Conservation (phyloP, 805 yeast genomes). For the Wickerhamomyces hampshirensis region DNA sequence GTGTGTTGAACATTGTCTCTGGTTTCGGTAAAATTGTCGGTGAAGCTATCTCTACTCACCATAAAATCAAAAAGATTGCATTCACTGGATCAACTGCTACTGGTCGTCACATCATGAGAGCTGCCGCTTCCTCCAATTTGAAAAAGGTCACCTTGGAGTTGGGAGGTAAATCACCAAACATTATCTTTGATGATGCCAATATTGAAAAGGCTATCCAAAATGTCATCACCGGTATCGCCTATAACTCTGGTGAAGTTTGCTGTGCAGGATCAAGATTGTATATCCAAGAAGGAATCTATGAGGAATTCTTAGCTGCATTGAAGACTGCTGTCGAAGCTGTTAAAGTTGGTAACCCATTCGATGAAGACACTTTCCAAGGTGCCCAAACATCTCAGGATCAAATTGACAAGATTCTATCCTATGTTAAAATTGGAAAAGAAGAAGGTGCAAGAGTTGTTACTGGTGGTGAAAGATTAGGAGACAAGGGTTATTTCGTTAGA, state of each 20-base stretch:
- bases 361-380: slow-evolving; percentile 64
- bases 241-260: slow-evolving; percentile 91
- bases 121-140: slow-evolving; percentile 66
- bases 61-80: slow-evolving; percentile 81
- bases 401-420: slow-evolving; percentile 57
- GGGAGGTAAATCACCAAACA: slow-evolving; percentile 90
- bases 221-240: slow-evolving; percentile 72
- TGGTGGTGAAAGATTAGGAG: slow-evolving; percentile 77
- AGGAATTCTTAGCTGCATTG: slow-evolving; percentile 56
- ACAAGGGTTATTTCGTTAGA: slow-evolving; percentile 64
- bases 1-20: slow-evolving; percentile 82
- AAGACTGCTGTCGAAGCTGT: slow-evolving; percentile 41
- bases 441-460: slow-evolving; percentile 69
- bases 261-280: slow-evolving; percentile 89
- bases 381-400: slow-evolving; percentile 70
- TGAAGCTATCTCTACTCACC: slow-evolving; percentile 71
- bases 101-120: slow-evolving; percentile 67
- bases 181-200: slow-evolving; percentile 75
- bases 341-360: slow-evolving; percentile 79
- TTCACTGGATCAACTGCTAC: slow-evolving; percentile 94
- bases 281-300: slow-evolving; percentile 71
- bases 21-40: slow-evolving; percentile 89
- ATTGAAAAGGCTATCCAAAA: slow-evolving; percentile 58
- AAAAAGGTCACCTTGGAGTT: slow-evolving; percentile 81
- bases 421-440: slow-evolving; percentile 57